These are phyloP conservation scores for Russula sp. DNA, from an alignment of 768 basidiomycete genomes.

Conservation along the genomic window DNA sequence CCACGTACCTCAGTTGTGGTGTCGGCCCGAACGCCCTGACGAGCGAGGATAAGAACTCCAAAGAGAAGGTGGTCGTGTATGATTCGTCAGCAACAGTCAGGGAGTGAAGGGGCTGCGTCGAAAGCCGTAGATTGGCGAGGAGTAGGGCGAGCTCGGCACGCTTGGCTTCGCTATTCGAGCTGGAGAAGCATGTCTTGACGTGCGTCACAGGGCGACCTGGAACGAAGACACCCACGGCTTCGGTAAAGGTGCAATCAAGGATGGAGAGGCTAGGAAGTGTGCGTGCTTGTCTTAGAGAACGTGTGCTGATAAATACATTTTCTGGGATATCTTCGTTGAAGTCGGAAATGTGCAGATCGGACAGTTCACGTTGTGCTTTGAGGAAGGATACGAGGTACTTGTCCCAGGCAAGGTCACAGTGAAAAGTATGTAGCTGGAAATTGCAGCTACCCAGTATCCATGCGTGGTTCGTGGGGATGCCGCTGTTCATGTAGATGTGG, in stretches of 20 bases:
- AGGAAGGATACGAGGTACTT: constrained; percentile 47
- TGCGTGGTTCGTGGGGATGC: constrained; percentile 29
- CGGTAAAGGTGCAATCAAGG: constrained; percentile 63
- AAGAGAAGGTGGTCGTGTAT: constrained; percentile 49
- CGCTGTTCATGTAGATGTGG: constrained; percentile 39
- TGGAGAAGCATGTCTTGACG: constrained; percentile 66
- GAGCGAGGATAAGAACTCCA: constrained; percentile 45
- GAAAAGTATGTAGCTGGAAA: constrained; percentile 55
- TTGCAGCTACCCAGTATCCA: constrained; percentile 38
- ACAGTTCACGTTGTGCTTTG: constrained; percentile 40
- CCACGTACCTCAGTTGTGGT: constrained; percentile 48
- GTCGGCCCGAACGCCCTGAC: constrained; percentile 31
- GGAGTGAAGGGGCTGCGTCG: constrained; percentile 41
- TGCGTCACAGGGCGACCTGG: constrained; percentile 54
- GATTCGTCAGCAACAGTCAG: constrained; percentile 59
- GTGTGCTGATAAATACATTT: constrained; percentile 20
- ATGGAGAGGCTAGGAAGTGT: constrained; percentile 45
- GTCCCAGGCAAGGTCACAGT: constrained; percentile 67
- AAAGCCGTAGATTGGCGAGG: constrained; percentile 41
- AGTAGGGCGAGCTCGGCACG: constrained; percentile 46
- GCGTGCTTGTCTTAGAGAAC: constrained; percentile 28
- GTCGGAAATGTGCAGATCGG: constrained; percentile 43
- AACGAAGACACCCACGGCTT: constrained; percentile 51
- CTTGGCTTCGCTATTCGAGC: constrained; percentile 43
- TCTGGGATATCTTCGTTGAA: constrained; percentile 30